A percentile compares a stretch with the other conserved stretches of the same genome.
phyloP scores from a whole-genome alignment of 2,329 filamentous ascomycete species.

The Fusarium multiceps region DNA sequence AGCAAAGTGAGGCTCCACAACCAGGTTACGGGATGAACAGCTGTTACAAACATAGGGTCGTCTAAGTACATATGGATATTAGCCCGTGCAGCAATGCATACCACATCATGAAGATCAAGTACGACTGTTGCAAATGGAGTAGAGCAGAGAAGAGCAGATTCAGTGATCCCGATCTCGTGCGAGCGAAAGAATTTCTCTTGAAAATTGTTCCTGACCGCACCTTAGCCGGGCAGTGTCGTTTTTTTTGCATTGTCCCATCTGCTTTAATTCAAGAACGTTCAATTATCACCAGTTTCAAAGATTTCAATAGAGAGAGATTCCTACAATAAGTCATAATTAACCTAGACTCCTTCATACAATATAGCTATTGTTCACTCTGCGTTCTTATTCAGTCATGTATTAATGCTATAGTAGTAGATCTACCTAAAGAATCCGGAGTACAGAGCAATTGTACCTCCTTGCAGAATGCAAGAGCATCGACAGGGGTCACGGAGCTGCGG shows the following conservation, averaged over 20 bases:
- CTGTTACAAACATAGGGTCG: constrained; percentile 23
- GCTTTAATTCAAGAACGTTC: background rate
- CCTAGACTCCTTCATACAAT: background rate
- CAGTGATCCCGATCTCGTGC: constrained; percentile 35
- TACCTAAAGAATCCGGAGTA: constrained; percentile 37
- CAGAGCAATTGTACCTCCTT: constrained; percentile 27
- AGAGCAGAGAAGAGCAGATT: constrained; percentile 10
- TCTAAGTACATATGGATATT: too few species aligned
- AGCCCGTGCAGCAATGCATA: constrained; percentile 6
- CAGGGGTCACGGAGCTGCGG: constrained; percentile 39
- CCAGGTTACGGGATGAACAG: constrained; percentile 35
- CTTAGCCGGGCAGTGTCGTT: background rate
- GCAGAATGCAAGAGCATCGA: constrained; percentile 25
- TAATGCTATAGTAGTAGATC: background rate
- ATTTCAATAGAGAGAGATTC: too few species aligned
- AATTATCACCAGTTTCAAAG: background rate
- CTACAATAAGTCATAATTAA: too few species aligned
- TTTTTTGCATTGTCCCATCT: background rate
- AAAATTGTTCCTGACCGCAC: constrained; percentile 18
- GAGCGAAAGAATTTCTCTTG: constrained; percentile 25
- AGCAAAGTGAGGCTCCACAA: constrained; percentile 28
- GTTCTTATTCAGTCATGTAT: too few species aligned
- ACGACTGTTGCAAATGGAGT: constrained; percentile 2
- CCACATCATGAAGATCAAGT: background rate
- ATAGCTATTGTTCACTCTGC: too few species aligned